These are phyloP conservation scores for Nymphaea thermarum DNA, from an alignment of 164 flowering plant genomes.

Conservation along the genomic window DNA sequence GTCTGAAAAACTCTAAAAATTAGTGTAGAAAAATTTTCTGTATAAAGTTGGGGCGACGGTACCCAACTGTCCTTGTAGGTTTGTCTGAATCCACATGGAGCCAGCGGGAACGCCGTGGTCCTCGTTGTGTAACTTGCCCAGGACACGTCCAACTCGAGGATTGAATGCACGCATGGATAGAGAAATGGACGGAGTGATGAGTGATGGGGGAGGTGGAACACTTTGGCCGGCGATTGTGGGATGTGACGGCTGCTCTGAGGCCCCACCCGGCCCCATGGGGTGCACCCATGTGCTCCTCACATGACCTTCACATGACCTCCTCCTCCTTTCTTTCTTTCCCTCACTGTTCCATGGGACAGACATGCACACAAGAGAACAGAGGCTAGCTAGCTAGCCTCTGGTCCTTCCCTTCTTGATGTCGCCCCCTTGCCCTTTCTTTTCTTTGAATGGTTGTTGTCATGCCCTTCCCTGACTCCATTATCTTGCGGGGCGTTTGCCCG, in stretches of 20 bases:
- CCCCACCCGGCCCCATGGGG: too few species aligned
- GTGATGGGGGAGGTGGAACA: not conserved
- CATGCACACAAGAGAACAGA: not conserved
- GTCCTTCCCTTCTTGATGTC: not conserved
- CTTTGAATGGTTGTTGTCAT: not conserved
- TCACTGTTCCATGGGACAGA: too few species aligned
- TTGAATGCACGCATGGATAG: not conserved
- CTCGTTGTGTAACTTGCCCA: too few species aligned
- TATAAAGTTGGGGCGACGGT: too few species aligned
- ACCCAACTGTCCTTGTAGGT: too few species aligned
- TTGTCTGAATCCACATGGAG: too few species aligned
- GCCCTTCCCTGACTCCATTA: not conserved
- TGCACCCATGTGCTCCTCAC: not conserved
- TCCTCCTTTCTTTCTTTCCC: not conserved
- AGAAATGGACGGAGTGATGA: not conserved
- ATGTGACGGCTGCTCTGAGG: too few species aligned
- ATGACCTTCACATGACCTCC: not conserved
- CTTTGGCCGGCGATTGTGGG: not conserved
- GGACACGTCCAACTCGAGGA: not conserved
- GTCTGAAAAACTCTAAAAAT: too few species aligned
- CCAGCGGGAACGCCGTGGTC: too few species aligned
- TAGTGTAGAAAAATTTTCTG: too few species aligned
- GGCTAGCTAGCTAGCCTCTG: not conserved
- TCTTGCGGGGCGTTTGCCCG: too few species aligned
- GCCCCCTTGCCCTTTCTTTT: not conserved